Conservation (phyloP, 2,329 filamentous ascomycete species). For the Ophiostoma angusticollis region DNA sequence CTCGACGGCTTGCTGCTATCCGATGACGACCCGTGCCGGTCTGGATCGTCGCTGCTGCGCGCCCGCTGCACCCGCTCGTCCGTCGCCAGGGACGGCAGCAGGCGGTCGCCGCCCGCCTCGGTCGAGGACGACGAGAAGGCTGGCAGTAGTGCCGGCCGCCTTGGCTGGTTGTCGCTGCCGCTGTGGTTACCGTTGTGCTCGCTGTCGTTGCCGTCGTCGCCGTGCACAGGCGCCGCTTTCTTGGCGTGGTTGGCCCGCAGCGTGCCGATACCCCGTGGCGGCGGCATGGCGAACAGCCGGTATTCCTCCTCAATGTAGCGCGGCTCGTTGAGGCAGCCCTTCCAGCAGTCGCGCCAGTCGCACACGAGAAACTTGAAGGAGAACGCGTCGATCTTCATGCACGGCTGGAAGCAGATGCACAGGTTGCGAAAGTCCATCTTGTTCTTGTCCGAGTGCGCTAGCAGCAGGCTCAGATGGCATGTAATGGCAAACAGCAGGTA, state of each 20-base stretch:
- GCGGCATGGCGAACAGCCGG: conserved; percentile 42
- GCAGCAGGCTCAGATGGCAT: conserved; percentile 81
- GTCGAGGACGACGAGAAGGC: no score
- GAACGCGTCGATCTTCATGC: conserved; percentile 89
- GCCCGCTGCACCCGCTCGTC: conserved; percentile 15
- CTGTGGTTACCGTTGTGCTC: neutral
- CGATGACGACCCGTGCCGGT: conserved; percentile 50
- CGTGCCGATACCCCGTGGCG: conserved; percentile 36
- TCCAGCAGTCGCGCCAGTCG: conserved; percentile 95
- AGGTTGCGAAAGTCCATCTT: conserved; percentile 97
- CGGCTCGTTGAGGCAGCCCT: conserved; percentile 84
- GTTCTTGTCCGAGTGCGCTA: conserved; percentile 88
- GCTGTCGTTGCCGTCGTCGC: conserved; percentile 8
- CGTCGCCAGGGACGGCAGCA: no score
- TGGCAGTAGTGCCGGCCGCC: conserved; percentile 8
- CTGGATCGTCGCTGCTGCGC: conserved; percentile 23
- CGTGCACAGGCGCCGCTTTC: conserved; percentile 5
- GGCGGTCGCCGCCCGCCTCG: no score
- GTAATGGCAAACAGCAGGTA: conserved; percentile 96
- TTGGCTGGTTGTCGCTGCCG: conserved; percentile 5
- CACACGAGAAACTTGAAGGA: conserved; percentile 93
- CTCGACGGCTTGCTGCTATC: conserved; percentile 47
- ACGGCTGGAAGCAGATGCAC: conserved; percentile 93
- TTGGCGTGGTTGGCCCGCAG: no score
- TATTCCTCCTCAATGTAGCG: conserved; percentile 62